A percentile compares a stretch with the other conserved stretches of the same genome.
These are phyloP conservation scores for Potentilla sterilis DNA, from an alignment of 306 rosid species.

Conservation along the genomic window DNA sequence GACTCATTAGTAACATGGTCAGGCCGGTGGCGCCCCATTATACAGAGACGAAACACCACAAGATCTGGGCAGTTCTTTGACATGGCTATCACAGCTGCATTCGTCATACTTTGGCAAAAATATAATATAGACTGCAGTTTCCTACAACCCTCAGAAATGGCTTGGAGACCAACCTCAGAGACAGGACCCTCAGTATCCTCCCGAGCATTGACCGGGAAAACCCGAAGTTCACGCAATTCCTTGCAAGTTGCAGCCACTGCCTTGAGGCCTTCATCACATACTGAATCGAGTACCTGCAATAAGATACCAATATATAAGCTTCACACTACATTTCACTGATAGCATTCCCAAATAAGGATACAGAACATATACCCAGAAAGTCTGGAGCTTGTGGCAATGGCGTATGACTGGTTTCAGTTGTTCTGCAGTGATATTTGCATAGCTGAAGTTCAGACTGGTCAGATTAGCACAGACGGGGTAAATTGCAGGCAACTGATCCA, in stretches of 20 bases:
- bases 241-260: constrained; percentile 83
- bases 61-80: constrained; percentile 81
- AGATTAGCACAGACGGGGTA: constrained; percentile 67
- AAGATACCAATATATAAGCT: constrained; percentile 25
- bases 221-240: constrained; percentile 74
- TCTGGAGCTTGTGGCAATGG: constrained; percentile 65
- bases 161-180: constrained; percentile 74
- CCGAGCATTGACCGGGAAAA: constrained; percentile 53
- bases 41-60: constrained; percentile 78
- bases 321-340: neutral
- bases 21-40: constrained; percentile 66
- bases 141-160: constrained; percentile 85
- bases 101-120: constrained; percentile 81
- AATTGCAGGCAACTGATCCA: constrained; percentile 57
- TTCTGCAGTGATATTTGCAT: constrained; percentile 54
- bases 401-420: constrained; percentile 57
- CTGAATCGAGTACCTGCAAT: constrained; percentile 69
- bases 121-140: constrained; percentile 67
- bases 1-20: constrained; percentile 59
- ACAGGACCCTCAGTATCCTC: constrained; percentile 75
- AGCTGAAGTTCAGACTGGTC: constrained; percentile 71
- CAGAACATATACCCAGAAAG: constrained; percentile 61
- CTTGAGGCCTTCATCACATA: constrained; percentile 81
- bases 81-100: constrained; percentile 87
- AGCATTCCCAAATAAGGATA: neutral